Evolutionary conservation across 2,329 filamentous ascomycete genomes (phyloP), one percentile per base, ranked within the genome.

Genomic region (Endocalyx cinctus): DNA sequence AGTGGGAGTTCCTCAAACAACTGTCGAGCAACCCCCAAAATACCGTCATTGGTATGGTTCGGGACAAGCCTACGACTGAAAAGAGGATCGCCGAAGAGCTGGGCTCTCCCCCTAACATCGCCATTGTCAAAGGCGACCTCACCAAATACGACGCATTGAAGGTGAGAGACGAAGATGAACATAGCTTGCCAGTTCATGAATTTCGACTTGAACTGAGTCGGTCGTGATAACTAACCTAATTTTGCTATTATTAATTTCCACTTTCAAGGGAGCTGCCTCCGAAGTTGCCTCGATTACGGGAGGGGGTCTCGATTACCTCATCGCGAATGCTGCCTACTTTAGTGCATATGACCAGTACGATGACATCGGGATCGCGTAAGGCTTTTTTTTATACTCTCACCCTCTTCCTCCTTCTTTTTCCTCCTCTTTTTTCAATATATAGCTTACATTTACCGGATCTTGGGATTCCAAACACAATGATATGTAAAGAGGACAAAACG

Each of bases 1-100:
- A 74, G 72, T 73, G 62, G 32, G 70, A 64, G 39, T 69, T 75
- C 47, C 39, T 77, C 17, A 52, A 51, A n/a, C 57, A 68, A 17
- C 41, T 72, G 4, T 70, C 71, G 1, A 44, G 48, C 14, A 52
- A 71, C 39, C 48, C 62, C 4, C 34, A 46, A n/a, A 71, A 71
- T 42, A 52, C 51, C 0, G 61, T 74, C 29, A 50, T 74, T 31
- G 70, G 69, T 4, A 50, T 72, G 1, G 69, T 67, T 14, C 67
- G 70, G 14, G 48, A 72, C 50, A 71, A 69, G 41, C 40, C 48
- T 2, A 50, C 52, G 1, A 65, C 68, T 4, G 60, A 72, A 16
- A 55, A 64, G 33, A 68, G 62, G 43, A 54, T 73, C 0, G 45
- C 52, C 3, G 42, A 50, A 20, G 64, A 73, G 41, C 50, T 70